These are phyloP conservation scores for Venturia asperata DNA, from an alignment of 2,329 filamentous ascomycete species.

Conservation along the genomic window DNA sequence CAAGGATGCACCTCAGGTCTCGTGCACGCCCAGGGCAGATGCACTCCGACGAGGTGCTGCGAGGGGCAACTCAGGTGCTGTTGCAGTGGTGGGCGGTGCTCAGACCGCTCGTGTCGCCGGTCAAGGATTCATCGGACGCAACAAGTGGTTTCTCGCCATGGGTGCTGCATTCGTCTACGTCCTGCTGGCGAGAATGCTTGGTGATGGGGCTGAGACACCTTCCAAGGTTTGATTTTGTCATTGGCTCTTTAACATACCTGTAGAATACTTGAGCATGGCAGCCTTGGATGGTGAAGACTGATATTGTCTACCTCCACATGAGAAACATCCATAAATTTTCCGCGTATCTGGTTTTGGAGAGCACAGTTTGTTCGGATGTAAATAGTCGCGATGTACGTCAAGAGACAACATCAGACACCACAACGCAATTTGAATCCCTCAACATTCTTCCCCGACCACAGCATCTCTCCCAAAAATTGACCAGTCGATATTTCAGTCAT, in stretches of 20 bases:
- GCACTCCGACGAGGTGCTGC: constrained; percentile 57
- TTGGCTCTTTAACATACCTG: not conserved
- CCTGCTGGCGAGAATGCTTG: constrained; percentile 60
- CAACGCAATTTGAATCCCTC: not conserved
- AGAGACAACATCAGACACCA: not conserved
- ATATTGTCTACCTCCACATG: not conserved
- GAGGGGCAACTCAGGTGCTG: constrained; percentile 43
- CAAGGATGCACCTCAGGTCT: constrained; percentile 40
- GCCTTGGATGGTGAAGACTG: not conserved
- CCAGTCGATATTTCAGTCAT: no score
- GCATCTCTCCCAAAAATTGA: no score
- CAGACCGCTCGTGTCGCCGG: constrained; percentile 69
- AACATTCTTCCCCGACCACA: not conserved
- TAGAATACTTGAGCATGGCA: not conserved
- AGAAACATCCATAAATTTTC: not conserved
- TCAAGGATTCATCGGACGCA: constrained; percentile 70
- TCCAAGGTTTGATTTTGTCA: not conserved
- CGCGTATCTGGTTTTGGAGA: not conserved
- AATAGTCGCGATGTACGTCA: not conserved
- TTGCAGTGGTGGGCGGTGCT: constrained; percentile 69
- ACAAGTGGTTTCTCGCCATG: constrained; percentile 69
- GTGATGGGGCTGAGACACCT: not conserved
- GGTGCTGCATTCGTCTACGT: constrained; percentile 74
- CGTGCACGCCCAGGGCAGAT: constrained; percentile 55
- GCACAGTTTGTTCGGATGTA: not conserved